These are phyloP conservation scores for Isabelozyma pseudorhagii DNA, from an alignment of 805 yeast species.

Conservation along the genomic window DNA sequence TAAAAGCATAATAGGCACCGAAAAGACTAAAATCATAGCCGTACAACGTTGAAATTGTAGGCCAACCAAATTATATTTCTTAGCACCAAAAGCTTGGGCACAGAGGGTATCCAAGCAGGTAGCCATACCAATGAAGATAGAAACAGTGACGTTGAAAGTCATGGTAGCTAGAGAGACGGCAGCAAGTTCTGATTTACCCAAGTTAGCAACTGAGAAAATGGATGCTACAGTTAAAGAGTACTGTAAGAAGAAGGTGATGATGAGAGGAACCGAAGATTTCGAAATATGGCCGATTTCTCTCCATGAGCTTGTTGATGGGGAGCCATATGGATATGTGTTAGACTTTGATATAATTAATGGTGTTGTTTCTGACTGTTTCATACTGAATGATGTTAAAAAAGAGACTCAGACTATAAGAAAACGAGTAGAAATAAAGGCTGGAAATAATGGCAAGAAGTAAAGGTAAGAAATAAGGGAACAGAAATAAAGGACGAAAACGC, in stretches of 20 bases:
- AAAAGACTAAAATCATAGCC: slow-evolving; percentile 2
- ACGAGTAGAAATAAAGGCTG: background rate
- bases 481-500: too few relatives aligned
- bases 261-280: background rate
- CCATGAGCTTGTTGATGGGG: background rate
- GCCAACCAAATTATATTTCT: slow-evolving; percentile 16
- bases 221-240: slow-evolving; percentile 18
- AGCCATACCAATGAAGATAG: slow-evolving; percentile 21
- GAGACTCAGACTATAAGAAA: too few relatives aligned
- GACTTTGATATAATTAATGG: background rate
- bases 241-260: slow-evolving; percentile 18
- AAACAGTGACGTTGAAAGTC: slow-evolving; percentile 21
- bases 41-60: slow-evolving; percentile 18
- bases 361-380: background rate
- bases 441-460: background rate
- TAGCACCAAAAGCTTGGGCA: slow-evolving; percentile 21
- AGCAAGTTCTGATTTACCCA: slow-evolving; percentile 19
- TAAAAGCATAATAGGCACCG: slow-evolving; percentile 1
- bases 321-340: background rate
- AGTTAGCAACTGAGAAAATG: slow-evolving; percentile 19
- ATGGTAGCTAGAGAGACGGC: slow-evolving; percentile 21
- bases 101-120: slow-evolving; percentile 23
- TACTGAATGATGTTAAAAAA: too few relatives aligned
- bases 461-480: too few relatives aligned
- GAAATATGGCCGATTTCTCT: background rate